Evolutionary conservation across 306 rosid genomes (phyloP).

Genomic region (Quillaja saponaria): DNA sequence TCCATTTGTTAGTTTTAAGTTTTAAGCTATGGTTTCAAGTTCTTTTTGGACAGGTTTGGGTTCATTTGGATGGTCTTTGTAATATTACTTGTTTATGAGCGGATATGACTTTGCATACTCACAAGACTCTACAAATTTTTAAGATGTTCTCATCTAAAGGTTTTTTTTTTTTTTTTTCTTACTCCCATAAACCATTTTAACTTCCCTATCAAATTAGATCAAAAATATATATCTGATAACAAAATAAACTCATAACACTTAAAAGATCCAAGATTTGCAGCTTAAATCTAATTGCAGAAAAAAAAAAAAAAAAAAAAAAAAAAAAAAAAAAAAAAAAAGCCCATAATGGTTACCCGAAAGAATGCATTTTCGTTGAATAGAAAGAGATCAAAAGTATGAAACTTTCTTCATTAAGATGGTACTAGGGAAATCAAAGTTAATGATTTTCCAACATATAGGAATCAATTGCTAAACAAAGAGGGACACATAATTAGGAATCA

Average conservation of each 20-base stretch:
- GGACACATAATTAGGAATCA: slow-evolving; percentile 17
- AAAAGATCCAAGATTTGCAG: neutral
- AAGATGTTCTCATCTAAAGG: no score
- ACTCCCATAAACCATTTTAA: neutral
- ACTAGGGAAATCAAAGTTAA: neutral
- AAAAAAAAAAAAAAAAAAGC: no score
- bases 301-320: slow-evolving; percentile 11
- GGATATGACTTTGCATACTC: no score
- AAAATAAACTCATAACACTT: neutral
- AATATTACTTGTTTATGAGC: no score
- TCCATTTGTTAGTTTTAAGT: no score
- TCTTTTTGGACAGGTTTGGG: no score
- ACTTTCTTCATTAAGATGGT: neutral
- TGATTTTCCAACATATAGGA: slow-evolving; percentile 7
- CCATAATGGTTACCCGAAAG: slow-evolving; percentile 32
- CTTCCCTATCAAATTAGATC: neutral
- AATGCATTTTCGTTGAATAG: neutral
- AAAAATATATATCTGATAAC: neutral
- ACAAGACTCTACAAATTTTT: no score
- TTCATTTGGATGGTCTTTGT: no score
- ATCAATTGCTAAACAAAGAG: neutral
- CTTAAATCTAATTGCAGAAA: slow-evolving; percentile 12
- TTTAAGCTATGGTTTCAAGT: no score
- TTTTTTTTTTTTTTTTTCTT: no score
- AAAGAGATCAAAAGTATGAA: slow-evolving; percentile 8